Base-by-base conservation (phyloP, 2,329 filamentous ascomycete genomes). In the Exophiala sideris region DNA sequence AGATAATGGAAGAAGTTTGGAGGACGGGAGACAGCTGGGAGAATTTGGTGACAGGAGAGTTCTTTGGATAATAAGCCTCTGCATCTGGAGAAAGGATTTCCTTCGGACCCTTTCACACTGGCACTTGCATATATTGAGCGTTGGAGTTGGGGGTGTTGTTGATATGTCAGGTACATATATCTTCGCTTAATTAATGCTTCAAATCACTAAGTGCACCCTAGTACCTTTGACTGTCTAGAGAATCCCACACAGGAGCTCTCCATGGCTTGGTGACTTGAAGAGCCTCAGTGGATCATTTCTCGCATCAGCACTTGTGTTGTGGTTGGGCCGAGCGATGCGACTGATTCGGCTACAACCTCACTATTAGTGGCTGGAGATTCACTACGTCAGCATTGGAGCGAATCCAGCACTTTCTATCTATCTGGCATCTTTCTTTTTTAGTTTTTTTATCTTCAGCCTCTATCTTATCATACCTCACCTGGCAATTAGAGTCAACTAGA, bases 1-100 rank as follows among this genome's bases (percentile, higher is more conserved):
- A 70, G 44, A 68, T 90, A 39, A 86, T 91, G 82, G 78, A 88
- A 70, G 77, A 74, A 61, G 83, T 85, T 7, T 90, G 86, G 86
- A 76, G 82, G 58, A 84, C 80, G n/a, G 80, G 80, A 29, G 78
- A 77, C 65, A 79, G 83, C 32, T 89, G 86, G 86, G 85, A 88
- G 70, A 81, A 79, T 33, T 70, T 89, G 52, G 79, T 85, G 5
- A 77, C 78, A 2, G 63, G 59, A 24, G 85, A 88, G 68, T 88
- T 88, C 65, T 83, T 89, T 65, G 85, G 84, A 24, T 86, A 68
- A 78, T 44, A 4, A 8, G 1, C 16, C 11, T 9, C n/a, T 14
- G 12, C 11, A 7, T 36, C n/a, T 32, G 24, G 11, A 18, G 10
- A 10, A 35, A n/a, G 11, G 20, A 14, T 14, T 36, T 39, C 2